These are phyloP conservation scores for Suillus tomentosus DNA, from an alignment of 768 basidiomycete species.

Conservation along the genomic window DNA sequence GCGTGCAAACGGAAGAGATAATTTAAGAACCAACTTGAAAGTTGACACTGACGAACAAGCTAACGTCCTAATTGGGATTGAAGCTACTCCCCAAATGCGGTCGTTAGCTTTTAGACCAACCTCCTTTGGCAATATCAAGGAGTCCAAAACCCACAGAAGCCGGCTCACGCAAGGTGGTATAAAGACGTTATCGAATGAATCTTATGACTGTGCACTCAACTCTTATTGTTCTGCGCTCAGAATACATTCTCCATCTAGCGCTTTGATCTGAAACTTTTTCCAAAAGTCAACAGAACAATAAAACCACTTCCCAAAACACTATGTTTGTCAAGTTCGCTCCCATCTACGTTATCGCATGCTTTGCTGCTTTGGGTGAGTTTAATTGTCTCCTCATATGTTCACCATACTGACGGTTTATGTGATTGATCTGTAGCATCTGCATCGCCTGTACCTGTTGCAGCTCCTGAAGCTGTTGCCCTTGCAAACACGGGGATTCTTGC, in stretches of 20 bases:
- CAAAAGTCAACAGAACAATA: constrained; percentile 29
- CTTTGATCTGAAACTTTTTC: constrained; percentile 4
- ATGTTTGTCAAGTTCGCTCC: constrained; percentile 30
- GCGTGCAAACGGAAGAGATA: neutral
- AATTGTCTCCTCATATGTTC: neutral
- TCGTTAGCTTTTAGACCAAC: constrained; percentile 20
- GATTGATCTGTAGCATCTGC: constrained; percentile 22
- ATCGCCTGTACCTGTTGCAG: constrained; percentile 29
- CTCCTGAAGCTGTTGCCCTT: constrained; percentile 9
- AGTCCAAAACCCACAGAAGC: constrained; percentile 2
- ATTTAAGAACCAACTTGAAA: neutral
- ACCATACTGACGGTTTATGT: neutral
- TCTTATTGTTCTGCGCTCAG: constrained; percentile 35
- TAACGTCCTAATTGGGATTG: constrained; percentile 29
- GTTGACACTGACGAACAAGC: constrained; percentile 23
- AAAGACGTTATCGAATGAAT: constrained; percentile 20
- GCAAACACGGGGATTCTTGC: constrained; percentile 14
- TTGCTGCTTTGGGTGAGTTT: constrained; percentile 29
- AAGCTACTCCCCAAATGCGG: constrained; percentile 27
- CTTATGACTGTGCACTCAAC: constrained; percentile 20
- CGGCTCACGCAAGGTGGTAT: constrained; percentile 19
- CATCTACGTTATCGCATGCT: constrained; percentile 31
- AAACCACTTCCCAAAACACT: constrained; percentile 20
- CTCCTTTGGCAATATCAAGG: constrained; percentile 31
- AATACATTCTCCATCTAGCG: constrained; percentile 11